Percentiles rank a stretch among this genome's conserved stretches.
Evolutionary conservation across 2,329 filamentous ascomycete genomes (phyloP).

Genomic region (Herpomyces periplanetae): DNA sequence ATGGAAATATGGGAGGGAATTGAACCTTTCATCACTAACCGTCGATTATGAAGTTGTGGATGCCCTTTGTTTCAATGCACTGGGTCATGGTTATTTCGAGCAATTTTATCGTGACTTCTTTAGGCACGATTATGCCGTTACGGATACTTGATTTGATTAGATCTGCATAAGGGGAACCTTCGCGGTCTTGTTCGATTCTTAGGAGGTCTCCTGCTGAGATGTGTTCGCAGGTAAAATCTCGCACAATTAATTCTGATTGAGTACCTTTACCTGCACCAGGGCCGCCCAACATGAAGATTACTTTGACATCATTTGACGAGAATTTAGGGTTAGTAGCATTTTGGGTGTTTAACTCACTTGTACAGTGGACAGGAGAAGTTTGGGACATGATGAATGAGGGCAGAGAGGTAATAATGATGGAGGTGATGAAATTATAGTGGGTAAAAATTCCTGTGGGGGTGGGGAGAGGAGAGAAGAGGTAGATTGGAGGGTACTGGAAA

Average conservation of each 20-base stretch:
- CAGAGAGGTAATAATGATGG: no score
- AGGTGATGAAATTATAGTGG: no score
- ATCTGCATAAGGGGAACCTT: slow-evolving; percentile 52
- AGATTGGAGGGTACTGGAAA: no score
- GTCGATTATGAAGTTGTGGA: slow-evolving; percentile 32
- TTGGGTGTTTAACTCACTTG: slow-evolving; percentile 12
- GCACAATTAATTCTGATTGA: slow-evolving; percentile 56
- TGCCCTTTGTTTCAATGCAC: slow-evolving; percentile 16
- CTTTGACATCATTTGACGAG: slow-evolving; percentile 34
- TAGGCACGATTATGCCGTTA: slow-evolving; percentile 82
- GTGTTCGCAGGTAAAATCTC: slow-evolving; percentile 62
- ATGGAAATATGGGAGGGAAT: slow-evolving; percentile 1
- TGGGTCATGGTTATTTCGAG: slow-evolving; percentile 70
- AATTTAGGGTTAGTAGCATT: slow-evolving; percentile 26
- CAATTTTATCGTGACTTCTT: slow-evolving; percentile 79
- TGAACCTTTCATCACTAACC: slow-evolving; percentile 7
- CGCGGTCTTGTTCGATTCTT: slow-evolving; percentile 60
- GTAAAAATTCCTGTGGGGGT: no score
- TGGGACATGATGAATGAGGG: no score
- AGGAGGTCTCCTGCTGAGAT: slow-evolving; percentile 73
- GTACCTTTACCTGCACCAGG: slow-evolving; percentile 89
- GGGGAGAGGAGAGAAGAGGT: no score
- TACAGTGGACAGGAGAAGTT: no score
- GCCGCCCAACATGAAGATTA: slow-evolving; percentile 80
- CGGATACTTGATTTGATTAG: slow-evolving; percentile 79